phyloP scores from a whole-genome alignment of 306 rosid species.

The Castanopsis chinensis region DNA sequence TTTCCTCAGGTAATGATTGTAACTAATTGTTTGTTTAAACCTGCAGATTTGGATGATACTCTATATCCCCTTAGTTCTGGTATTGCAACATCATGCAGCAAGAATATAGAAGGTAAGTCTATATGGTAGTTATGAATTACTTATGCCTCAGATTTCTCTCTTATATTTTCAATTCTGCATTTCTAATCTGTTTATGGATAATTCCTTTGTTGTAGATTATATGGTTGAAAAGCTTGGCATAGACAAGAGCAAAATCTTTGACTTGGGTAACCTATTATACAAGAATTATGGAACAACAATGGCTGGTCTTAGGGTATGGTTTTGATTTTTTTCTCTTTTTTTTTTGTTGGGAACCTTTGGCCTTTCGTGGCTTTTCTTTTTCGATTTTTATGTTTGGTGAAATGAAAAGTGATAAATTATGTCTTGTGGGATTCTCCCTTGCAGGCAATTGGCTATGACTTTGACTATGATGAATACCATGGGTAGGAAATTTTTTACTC shows the following conservation, averaged over 20 bases:
- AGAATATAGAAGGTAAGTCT: constrained; percentile 70
- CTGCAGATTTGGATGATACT: constrained; percentile 91
- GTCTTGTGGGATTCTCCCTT: constrained; percentile 21
- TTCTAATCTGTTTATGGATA: background rate
- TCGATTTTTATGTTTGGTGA: constrained; percentile 3
- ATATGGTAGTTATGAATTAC: background rate
- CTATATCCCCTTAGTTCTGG: constrained; percentile 81
- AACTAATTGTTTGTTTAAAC: constrained; percentile 5
- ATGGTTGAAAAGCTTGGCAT: constrained; percentile 89
- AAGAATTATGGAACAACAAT: constrained; percentile 91
- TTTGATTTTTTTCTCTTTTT: background rate
- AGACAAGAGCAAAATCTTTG: constrained; percentile 57
- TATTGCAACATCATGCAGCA: constrained; percentile 58
- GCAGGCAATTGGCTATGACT: constrained; percentile 92
- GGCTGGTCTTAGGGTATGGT: constrained; percentile 93
- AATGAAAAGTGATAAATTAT: background rate
- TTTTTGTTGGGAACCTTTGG: background rate
- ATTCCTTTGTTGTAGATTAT: constrained; percentile 45
- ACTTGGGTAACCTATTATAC: constrained; percentile 67
- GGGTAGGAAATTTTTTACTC: constrained; percentile 35
- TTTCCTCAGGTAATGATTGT: constrained; percentile 12
- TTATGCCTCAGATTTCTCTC: background rate
- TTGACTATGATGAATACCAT: constrained; percentile 91
- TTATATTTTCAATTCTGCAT: constrained; percentile 2
- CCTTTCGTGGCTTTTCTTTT: background rate